These are phyloP conservation scores for Starmerella powellii DNA, from an alignment of 805 yeast species.

Conservation along the genomic window DNA sequence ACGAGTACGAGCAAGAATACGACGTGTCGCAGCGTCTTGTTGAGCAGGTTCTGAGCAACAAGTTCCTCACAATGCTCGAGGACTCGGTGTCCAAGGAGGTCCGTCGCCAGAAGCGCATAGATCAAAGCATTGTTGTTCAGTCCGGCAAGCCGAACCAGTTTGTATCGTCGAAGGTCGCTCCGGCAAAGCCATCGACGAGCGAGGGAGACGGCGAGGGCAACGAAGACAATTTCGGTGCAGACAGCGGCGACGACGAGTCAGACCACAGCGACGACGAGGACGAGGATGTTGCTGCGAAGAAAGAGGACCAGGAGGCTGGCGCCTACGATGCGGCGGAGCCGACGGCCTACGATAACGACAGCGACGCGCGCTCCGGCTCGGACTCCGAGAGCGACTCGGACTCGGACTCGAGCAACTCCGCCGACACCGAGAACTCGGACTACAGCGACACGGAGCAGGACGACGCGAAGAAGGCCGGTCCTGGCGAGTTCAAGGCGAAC, in stretches of 20 bases:
- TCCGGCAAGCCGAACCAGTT: slow-evolving; percentile 31
- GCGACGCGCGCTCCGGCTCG: slow-evolving; percentile 22
- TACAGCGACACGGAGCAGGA: slow-evolving; percentile 13
- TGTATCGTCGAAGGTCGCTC: slow-evolving; percentile 30
- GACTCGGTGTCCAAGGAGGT: slow-evolving; percentile 64
- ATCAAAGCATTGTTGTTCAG: slow-evolving; percentile 30
- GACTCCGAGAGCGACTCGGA: slow-evolving; percentile 35
- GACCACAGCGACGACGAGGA: slow-evolving; percentile 96
- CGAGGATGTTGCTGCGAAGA: slow-evolving; percentile 77
- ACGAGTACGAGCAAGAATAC: slow-evolving; percentile 76
- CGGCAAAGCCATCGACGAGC: slow-evolving; percentile 42
- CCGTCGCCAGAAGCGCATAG: slow-evolving; percentile 57
- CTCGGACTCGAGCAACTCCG: slow-evolving; percentile 8
- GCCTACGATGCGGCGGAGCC: slow-evolving; percentile 66
- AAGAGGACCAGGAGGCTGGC: slow-evolving; percentile 77
- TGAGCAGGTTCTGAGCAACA: slow-evolving; percentile 50
- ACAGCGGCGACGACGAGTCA: slow-evolving; percentile 68
- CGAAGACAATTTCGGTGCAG: slow-evolving; percentile 26
- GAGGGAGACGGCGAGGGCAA: slow-evolving; percentile 6
- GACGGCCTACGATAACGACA: slow-evolving; percentile 26
- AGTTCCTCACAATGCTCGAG: slow-evolving; percentile 63
- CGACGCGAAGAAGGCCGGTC: neutral
- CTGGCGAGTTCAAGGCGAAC: neutral
- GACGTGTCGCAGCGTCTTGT: slow-evolving; percentile 73
- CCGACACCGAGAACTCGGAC: slow-evolving; percentile 13